Evolutionary conservation across 148 eudicot genomes (phyloP), one percentile per base, ranked within the genome.

Genomic region (Salicornia ramosissima): DNA sequence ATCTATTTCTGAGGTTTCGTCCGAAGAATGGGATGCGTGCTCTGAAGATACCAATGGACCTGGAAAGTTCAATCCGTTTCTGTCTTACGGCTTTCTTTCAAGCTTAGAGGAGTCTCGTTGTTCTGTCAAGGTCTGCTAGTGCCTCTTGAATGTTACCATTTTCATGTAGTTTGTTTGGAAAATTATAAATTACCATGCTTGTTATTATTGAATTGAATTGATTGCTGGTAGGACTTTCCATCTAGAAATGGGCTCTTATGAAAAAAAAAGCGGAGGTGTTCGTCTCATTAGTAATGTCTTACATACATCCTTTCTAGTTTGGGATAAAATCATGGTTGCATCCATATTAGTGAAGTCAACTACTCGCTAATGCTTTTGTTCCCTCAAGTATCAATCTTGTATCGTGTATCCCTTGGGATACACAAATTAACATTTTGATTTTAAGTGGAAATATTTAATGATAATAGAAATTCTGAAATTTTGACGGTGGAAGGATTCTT

Each of bases 21-120:
- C 83, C 18, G 55, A 75, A 36, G 89, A 81, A 28, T 93, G 98
- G 98, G 96, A 93, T 86, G 89, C 90, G 50, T 93, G 98, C 78
- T 83, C 83, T 78, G 71, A 84, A 34, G 96, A 88, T 82, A 78
- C 95, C 22, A 72, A 83, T 43, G 94, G 96, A 61, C 79, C 77
- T 28, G 82, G 81, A 39, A 81, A 88, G 77, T 86, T 77, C 66
- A 93, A 93, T 83, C 98, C 98, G 12, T 93, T 93, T 80, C 82
- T 93, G 61, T 71, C 85, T 61, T 95, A 90, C 74, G 88, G 83
- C 69, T 93, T 93, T 75, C 96, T 93, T 77, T 86, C 87, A 24
- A 85, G 96, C 81, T 83, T 93, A 69, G 98, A 93, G 79, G 96
- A 90, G 75, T 81, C 98, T 40, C 75, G 83, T 50, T 81, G 74